Conservation (phyloP, 108 stramenopile species). For the Cyclotella distinguenda region DNA sequence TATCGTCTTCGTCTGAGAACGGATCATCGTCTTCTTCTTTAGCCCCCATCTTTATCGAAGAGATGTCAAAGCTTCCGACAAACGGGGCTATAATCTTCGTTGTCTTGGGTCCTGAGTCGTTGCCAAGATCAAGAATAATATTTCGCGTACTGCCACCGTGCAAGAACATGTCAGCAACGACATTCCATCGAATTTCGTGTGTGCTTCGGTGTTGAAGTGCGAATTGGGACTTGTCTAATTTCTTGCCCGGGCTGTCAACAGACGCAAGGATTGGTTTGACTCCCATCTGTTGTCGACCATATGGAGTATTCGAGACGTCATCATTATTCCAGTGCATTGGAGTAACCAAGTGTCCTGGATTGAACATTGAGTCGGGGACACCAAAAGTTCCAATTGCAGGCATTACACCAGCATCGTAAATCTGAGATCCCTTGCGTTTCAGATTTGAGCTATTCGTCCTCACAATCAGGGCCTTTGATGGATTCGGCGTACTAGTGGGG, state of each 20-base stretch:
- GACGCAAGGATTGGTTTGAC: constrained; percentile 34
- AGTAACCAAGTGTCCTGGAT: constrained; percentile 62
- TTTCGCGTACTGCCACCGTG: constrained; percentile 45
- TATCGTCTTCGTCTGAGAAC: constrained; percentile 69
- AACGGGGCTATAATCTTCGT: constrained; percentile 79
- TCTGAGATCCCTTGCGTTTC: constrained; percentile 30
- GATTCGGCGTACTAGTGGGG: constrained; percentile 37
- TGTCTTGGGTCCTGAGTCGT: constrained; percentile 16
- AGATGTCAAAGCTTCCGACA: constrained; percentile 45
- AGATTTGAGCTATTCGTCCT: constrained; percentile 6
- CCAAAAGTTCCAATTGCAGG: constrained; percentile 68
- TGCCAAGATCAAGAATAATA: constrained; percentile 28
- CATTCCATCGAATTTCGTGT: constrained; percentile 67
- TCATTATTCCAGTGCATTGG: constrained; percentile 60
- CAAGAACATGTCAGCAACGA: constrained; percentile 76
- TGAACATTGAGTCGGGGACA: constrained; percentile 63
- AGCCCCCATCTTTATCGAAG: constrained; percentile 10
- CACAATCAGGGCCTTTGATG: constrained; percentile 39
- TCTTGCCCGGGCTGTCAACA: constrained; percentile 25
- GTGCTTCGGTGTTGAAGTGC: constrained; percentile 54
- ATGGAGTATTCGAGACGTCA: constrained; percentile 60
- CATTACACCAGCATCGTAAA: constrained; percentile 22
- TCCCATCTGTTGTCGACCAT: constrained; percentile 52
- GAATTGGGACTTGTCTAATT: not conserved
- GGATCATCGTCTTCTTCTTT: constrained; percentile 33